phyloP scores from a whole-genome alignment of 2,329 filamentous ascomycete genomes.

The Epichloe amarillans region DNA sequence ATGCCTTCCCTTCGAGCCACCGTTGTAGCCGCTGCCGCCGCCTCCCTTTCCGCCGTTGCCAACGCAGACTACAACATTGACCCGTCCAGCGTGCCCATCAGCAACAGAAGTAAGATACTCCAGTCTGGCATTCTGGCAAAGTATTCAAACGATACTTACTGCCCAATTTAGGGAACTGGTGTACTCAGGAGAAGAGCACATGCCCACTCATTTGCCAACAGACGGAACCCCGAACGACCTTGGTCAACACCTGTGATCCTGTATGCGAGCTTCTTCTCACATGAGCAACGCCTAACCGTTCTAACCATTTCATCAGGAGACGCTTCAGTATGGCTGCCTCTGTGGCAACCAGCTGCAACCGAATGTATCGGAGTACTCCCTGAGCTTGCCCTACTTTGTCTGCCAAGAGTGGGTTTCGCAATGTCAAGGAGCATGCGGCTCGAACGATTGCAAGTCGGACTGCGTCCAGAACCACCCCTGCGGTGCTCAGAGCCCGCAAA shows the following conservation, averaged over 20 bases:
- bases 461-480: conserved; percentile 5
- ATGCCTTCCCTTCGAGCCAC: conserved; percentile 45
- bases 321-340: conserved; percentile 57
- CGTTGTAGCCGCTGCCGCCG: conserved; percentile 39
- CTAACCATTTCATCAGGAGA: conserved; percentile 25
- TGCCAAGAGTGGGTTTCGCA: conserved; percentile 60
- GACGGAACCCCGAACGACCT: conserved; percentile 33
- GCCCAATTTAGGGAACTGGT: conserved; percentile 44
- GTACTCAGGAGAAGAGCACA: conserved; percentile 43
- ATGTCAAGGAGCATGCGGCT: conserved; percentile 65
- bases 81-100: conserved; percentile 42
- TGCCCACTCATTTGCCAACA: conserved; percentile 66
- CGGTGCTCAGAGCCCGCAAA: conserved; percentile 15
- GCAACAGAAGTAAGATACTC: conserved; percentile 33
- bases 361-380: conserved; percentile 63
- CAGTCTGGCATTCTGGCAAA: not conserved
- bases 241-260: conserved; percentile 54
- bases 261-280: conserved; percentile 25
- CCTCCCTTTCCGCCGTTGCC: conserved; percentile 34
- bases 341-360: conserved; percentile 54
- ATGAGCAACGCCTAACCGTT: not conserved
- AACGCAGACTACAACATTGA: conserved; percentile 48
- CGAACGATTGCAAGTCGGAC: conserved; percentile 39
- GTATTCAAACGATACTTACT: conserved; percentile 10
- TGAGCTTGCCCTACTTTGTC: conserved; percentile 66